These are phyloP conservation scores for Striga hermonthica DNA, from an alignment of 305 asterid genomes.

Conservation along the genomic window DNA sequence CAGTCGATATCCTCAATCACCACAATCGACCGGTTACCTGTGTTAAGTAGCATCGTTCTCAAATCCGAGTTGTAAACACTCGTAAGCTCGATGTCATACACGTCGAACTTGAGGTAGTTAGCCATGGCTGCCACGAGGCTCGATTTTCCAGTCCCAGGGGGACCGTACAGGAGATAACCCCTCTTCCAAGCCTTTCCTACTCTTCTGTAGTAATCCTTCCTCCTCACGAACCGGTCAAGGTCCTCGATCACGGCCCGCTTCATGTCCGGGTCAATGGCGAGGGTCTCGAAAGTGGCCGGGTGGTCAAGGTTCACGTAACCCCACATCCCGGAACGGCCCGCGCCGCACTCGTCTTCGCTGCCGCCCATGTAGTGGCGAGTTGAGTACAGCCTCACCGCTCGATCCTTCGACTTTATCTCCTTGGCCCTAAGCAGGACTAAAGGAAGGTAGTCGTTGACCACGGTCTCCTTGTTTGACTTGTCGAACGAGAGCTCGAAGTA, in stretches of 20 bases:
- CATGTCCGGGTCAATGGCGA: slow-evolving; percentile 45
- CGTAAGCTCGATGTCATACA: slow-evolving; percentile 53
- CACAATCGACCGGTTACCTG: slow-evolving; percentile 55
- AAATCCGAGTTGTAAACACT: slow-evolving; percentile 51
- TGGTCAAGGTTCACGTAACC: slow-evolving; percentile 44
- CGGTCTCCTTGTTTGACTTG: too few relatives aligned
- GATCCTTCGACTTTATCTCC: too few relatives aligned
- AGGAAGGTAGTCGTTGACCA: too few relatives aligned
- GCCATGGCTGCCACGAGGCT: slow-evolving; percentile 65
- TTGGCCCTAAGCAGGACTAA: too few relatives aligned
- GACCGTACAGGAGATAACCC: slow-evolving; percentile 51
- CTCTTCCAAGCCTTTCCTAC: slow-evolving; percentile 62
- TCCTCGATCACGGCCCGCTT: slow-evolving; percentile 45
- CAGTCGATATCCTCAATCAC: slow-evolving; percentile 83
- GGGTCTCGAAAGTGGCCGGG: slow-evolving; percentile 43
- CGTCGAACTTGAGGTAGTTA: slow-evolving; percentile 44
- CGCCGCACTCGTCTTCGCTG: too few relatives aligned
- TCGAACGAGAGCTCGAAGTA: too few relatives aligned
- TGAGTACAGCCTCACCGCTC: too few relatives aligned
- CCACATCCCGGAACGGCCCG: slow-evolving; percentile 28
- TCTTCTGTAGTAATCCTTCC: slow-evolving; percentile 38
- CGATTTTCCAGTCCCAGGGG: slow-evolving; percentile 56
- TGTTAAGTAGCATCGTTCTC: slow-evolving; percentile 55
- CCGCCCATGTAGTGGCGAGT: too few relatives aligned
- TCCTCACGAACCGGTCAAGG: slow-evolving; percentile 34